phyloP scores from a whole-genome alignment of 2,329 filamentous ascomycete species.

The Pseudocercospora crystallina region DNA sequence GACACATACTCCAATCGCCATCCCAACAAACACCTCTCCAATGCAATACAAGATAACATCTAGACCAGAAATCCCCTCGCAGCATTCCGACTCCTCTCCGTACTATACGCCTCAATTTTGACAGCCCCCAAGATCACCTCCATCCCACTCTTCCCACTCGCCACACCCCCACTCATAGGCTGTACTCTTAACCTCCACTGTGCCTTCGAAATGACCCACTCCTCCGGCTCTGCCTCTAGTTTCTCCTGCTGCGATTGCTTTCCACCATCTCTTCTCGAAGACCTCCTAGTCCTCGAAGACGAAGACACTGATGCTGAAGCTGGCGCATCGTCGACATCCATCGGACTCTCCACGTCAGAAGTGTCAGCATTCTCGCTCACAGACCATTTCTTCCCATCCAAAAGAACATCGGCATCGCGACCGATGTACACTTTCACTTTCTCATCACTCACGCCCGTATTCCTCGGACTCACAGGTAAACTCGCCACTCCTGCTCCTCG shows the following conservation, averaged over 20 bases:
- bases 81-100: conserved; percentile 28
- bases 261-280: neutral
- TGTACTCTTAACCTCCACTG: conserved; percentile 33
- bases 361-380: conserved; percentile 7
- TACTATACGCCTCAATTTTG: conserved; percentile 33
- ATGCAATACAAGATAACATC: neutral
- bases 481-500: conserved; percentile 58
- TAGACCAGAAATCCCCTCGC: conserved; percentile 23
- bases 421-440: conserved; percentile 66
- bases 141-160: conserved; percentile 23
- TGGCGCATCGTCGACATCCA: conserved; percentile 18
- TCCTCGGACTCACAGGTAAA: conserved; percentile 65
- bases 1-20: too few species aligned
- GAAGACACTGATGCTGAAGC: neutral
- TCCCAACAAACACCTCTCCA: neutral
- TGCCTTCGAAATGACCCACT: conserved; percentile 29
- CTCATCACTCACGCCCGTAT: conserved; percentile 69
- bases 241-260: conserved; percentile 2
- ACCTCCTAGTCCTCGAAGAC: conserved; percentile 6
- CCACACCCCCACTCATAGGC: conserved; percentile 16
- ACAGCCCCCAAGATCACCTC: conserved; percentile 33
- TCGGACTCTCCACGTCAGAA: conserved; percentile 11
- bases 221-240: conserved; percentile 13
- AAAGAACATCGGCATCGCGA: conserved; percentile 56
- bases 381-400: conserved; percentile 47